These are phyloP conservation scores for Diutina pseudorugosa DNA, from an alignment of 1,139 yeast species.

Conservation along the genomic window DNA sequence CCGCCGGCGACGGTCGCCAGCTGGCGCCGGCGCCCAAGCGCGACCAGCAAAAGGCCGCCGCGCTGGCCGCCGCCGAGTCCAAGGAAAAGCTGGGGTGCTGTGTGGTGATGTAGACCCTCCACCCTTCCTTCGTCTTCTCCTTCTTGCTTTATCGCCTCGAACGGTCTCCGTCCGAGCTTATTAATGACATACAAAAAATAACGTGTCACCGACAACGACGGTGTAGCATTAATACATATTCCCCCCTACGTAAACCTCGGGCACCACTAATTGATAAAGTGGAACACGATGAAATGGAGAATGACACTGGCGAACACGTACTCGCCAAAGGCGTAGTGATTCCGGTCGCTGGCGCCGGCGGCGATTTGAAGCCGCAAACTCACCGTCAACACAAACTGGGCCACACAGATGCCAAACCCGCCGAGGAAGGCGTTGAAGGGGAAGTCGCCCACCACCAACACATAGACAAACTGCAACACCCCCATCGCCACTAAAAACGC, in stretches of 20 bases:
- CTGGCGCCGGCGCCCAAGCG: conserved; percentile 3
- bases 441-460: conserved; percentile 69
- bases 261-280: conserved; percentile 61
- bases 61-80: conserved; percentile 9
- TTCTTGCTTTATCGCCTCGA: no score
- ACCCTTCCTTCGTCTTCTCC: neutral
- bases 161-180: no score
- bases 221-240: neutral
- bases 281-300: conserved; percentile 79
- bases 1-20: neutral
- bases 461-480: conserved; percentile 65
- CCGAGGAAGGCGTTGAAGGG: conserved; percentile 96
- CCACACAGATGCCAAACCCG: conserved; percentile 87
- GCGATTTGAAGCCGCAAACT: conserved; percentile 60
- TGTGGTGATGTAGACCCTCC: conserved; percentile 21
- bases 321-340: conserved; percentile 60
- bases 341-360: conserved; percentile 8
- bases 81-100: conserved; percentile 36
- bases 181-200: neutral
- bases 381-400: conserved; percentile 84
- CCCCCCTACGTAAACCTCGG: neutral
- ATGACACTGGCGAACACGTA: conserved; percentile 78
- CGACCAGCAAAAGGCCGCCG: neutral
- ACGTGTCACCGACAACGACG: neutral
- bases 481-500: conserved; percentile 67